Percentiles rank a stretch among this genome's conserved stretches.
Evolutionary conservation across 129 eudicot species (phyloP).

Genomic region (Lonicera japonica): DNA sequence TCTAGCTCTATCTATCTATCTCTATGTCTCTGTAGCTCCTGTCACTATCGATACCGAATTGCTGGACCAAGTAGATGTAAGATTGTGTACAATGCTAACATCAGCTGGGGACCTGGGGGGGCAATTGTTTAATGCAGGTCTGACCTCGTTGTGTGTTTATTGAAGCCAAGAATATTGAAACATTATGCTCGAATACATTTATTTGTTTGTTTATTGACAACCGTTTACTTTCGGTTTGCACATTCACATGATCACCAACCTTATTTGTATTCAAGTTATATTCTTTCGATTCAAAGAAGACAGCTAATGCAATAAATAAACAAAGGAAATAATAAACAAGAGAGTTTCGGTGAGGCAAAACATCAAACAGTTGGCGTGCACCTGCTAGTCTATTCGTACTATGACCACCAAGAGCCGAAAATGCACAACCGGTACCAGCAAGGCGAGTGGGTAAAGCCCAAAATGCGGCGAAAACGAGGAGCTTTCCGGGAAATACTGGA

Average conservation of each 20-base stretch:
- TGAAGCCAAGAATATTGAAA: constrained; percentile 1
- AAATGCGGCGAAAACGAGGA: too few species aligned
- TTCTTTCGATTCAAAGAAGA: neutral
- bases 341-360: neutral
- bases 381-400: constrained; percentile 8
- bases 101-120: constrained; percentile 16
- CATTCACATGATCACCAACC: constrained; percentile 5
- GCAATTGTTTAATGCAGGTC: constrained; percentile 4
- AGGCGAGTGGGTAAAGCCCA: too few species aligned
- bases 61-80: constrained; percentile 12
- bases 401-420: constrained; percentile 6
- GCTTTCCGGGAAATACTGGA: too few species aligned
- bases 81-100: neutral
- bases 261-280: neutral
- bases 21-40: neutral
- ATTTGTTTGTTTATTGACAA: neutral
- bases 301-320: neutral
- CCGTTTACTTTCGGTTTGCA: constrained; percentile 17
- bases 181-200: neutral
- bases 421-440: neutral
- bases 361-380: constrained; percentile 14
- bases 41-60: neutral
- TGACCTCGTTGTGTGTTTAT: constrained; percentile 1
- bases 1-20: too few species aligned
- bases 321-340: neutral